Conservation (phyloP, 345 rosid genomes). For the Eucalyptus camaldulensis region DNA sequence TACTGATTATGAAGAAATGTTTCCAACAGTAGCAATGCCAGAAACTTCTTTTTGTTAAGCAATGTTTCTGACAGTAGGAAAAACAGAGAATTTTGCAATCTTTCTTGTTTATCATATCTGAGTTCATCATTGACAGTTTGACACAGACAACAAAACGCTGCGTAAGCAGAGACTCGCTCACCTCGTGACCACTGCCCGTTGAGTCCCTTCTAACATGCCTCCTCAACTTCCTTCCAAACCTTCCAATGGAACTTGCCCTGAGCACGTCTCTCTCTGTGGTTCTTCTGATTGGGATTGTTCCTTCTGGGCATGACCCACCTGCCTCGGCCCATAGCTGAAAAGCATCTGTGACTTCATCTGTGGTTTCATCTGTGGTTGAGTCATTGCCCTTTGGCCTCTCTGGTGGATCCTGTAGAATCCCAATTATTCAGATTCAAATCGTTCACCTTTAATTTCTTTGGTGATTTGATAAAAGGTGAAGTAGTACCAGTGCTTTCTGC, state of each 20-base stretch:
- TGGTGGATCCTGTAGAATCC: constrained; percentile 46
- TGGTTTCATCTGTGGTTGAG: constrained; percentile 1
- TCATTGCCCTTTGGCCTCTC: constrained; percentile 43
- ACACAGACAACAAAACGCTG: background rate
- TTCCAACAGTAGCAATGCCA: background rate
- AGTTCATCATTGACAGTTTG: background rate
- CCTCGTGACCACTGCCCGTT: constrained; percentile 91
- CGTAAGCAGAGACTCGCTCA: background rate
- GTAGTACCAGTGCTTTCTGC: constrained; percentile 55
- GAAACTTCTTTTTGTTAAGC: background rate
- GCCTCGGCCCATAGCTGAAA: constrained; percentile 70
- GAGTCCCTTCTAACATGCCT: constrained; percentile 83
- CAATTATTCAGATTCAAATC: background rate
- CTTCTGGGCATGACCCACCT: constrained; percentile 80
- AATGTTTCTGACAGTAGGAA: background rate
- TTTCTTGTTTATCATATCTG: background rate
- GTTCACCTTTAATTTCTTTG: background rate
- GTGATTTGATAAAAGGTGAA: background rate
- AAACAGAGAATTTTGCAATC: background rate
- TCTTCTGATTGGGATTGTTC: constrained; percentile 84
- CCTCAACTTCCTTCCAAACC: constrained; percentile 65
- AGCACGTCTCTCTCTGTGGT: constrained; percentile 57
- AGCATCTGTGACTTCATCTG: constrained; percentile 8
- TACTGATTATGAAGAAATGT: background rate
- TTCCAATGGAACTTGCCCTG: constrained; percentile 49